Evolutionary conservation across 352 stramenopile species (phyloP).

Genomic region (Pythium pectinolyticum): DNA sequence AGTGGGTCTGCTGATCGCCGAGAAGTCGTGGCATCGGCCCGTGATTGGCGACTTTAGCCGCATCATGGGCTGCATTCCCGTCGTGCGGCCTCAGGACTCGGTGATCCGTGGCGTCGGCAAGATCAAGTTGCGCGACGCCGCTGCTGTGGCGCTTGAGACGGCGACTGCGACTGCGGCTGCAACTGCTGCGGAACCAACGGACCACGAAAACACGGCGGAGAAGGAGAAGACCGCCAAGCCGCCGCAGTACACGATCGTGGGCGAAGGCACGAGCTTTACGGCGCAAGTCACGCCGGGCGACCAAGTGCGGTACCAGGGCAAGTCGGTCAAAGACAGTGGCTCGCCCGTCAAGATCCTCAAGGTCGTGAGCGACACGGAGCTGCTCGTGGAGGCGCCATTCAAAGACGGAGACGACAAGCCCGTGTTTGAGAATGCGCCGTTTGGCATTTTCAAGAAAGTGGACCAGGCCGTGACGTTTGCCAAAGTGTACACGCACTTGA

Average conservation of each 20-base stretch:
- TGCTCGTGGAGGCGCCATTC: slow-evolving; percentile 59
- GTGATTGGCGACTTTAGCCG: slow-evolving; percentile 95
- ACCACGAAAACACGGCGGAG: slow-evolving; percentile 24
- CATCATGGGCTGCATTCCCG: slow-evolving; percentile 95
- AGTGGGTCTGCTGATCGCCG: slow-evolving; percentile 96
- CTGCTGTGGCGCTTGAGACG: slow-evolving; percentile 27
- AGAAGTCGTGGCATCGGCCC: slow-evolving; percentile 94
- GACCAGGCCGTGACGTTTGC: slow-evolving; percentile 92
- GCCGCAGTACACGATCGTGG: slow-evolving; percentile 48
- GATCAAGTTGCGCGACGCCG: slow-evolving; percentile 53
- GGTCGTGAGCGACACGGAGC: slow-evolving; percentile 85
- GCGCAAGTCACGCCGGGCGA: slow-evolving; percentile 77
- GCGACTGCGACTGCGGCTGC: neutral
- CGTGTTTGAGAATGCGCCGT: slow-evolving; percentile 48
- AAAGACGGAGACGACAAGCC: slow-evolving; percentile 36
- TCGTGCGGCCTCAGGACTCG: slow-evolving; percentile 95
- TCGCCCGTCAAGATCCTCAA: slow-evolving; percentile 81
- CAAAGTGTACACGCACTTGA: slow-evolving; percentile 90
- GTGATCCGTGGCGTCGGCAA: slow-evolving; percentile 67
- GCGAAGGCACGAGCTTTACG: slow-evolving; percentile 72
- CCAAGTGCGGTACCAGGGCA: slow-evolving; percentile 74
- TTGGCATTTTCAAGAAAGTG: slow-evolving; percentile 91
- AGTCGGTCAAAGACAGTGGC: slow-evolving; percentile 78
- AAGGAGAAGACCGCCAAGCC: neutral
- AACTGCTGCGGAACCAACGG: slow-evolving; percentile 15